phyloP scores from a whole-genome alignment of 345 rosid species.

The Eucalyptus sp. region DNA sequence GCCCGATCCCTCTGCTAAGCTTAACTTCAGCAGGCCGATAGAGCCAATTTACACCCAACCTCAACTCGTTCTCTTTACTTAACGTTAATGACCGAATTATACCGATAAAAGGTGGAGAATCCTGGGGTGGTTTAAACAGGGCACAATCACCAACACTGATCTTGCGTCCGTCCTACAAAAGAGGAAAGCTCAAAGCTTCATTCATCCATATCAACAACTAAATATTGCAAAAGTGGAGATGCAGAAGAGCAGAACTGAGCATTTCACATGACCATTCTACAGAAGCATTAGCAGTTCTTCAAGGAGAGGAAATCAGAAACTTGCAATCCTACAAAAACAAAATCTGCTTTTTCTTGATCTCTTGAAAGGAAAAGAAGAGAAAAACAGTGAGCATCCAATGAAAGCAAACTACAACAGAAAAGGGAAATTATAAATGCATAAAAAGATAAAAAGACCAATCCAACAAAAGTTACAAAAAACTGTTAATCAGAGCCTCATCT shows the following conservation, averaged over 20 bases:
- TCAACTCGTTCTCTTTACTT: constrained; percentile 38
- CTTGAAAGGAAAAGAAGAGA: neutral
- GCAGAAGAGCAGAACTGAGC: neutral
- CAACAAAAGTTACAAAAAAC: neutral
- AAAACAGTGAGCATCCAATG: neutral
- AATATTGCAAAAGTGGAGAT: neutral
- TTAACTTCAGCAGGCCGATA: constrained; percentile 75
- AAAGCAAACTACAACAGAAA: neutral
- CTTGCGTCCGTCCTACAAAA: constrained; percentile 67
- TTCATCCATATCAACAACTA: neutral
- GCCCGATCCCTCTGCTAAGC: constrained; percentile 72
- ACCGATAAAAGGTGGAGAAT: constrained; percentile 90
- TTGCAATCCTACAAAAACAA: neutral
- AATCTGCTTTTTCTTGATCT: neutral
- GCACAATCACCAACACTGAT: constrained; percentile 89
- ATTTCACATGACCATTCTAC: neutral
- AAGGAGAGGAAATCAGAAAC: neutral
- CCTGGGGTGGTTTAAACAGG: constrained; percentile 73
- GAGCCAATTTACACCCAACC: constrained; percentile 74
- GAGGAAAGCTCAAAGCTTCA: neutral
- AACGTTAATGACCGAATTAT: constrained; percentile 44
- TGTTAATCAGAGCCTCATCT: neutral
- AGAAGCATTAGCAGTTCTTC: neutral
- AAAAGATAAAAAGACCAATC: neutral
- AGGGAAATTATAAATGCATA: neutral